Conservation (phyloP, 1,284 basidiomycete genomes). For the Moniliella sp. region DNA sequence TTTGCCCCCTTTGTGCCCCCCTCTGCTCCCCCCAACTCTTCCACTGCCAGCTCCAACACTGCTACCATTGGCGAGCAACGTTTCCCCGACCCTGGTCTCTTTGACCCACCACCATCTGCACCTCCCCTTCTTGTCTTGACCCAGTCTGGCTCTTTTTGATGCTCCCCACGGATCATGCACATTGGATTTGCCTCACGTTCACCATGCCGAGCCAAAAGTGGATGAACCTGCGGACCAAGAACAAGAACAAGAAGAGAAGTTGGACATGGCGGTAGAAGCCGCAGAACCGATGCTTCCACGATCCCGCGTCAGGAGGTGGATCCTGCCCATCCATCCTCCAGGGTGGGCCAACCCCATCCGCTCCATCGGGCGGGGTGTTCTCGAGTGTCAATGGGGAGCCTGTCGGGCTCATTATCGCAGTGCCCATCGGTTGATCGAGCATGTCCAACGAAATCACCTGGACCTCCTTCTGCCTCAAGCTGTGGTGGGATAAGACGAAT, state of each 20-base stretch:
- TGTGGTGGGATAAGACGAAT: neutral
- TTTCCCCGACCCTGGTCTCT: no score
- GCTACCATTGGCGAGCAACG: no score
- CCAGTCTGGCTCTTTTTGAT: neutral
- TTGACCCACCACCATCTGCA: no score
- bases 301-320: neutral
- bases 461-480: neutral
- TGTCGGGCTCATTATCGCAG: neutral
- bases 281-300: neutral
- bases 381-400: neutral
- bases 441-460: neutral
- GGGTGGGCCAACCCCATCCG: neutral
- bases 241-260: neutral
- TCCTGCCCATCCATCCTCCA: neutral
- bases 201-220: neutral
- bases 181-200: neutral
- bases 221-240: neutral
- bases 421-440: neutral
- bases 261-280: neutral
- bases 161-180: neutral
- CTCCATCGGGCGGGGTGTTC: neutral
- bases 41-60: no score
- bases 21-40: no score
- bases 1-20: no score
- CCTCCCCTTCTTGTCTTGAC: neutral